A percentile compares a stretch with the other conserved stretches of the same genome.
Evolutionary conservation across 257 asterid genomes (phyloP).

Genomic region (Solanum rostratum): DNA sequence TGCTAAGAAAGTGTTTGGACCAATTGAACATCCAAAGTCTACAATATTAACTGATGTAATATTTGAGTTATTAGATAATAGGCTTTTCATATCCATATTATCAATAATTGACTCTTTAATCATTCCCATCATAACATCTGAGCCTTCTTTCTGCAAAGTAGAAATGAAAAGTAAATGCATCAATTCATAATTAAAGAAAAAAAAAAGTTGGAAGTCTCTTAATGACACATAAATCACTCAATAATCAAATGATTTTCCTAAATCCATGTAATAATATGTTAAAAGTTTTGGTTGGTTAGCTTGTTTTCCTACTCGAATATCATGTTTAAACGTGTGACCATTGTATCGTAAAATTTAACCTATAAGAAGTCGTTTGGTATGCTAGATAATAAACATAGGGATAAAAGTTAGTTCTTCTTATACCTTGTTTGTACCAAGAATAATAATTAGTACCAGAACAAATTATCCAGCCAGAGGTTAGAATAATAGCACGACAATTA

Average conservation of each 20-base stretch:
- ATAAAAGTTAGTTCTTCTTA: too few relatives aligned
- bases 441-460: too few relatives aligned
- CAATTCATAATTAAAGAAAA: background rate
- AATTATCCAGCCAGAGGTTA: background rate
- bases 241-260: background rate
- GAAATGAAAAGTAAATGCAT: background rate
- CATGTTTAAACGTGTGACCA: background rate
- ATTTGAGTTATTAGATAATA: background rate
- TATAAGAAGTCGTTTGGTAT: too few relatives aligned
- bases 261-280: background rate
- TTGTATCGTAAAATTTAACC: too few relatives aligned
- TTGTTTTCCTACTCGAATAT: too few relatives aligned
- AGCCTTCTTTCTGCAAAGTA: constrained; percentile 24
- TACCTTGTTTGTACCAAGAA: background rate
- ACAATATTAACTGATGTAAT: constrained; percentile 18
- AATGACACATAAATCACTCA: background rate
- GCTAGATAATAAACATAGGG: background rate
- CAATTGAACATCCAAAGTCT: constrained; percentile 39
- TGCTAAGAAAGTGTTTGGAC: constrained; percentile 34
- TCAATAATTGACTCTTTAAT: constrained; percentile 8
- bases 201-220: background rate
- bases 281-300: background rate
- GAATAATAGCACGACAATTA: background rate
- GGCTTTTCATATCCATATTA: background rate
- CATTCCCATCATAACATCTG: constrained; percentile 17